Evolutionary conservation across 2,329 filamentous ascomycete genomes (phyloP), one percentile per base, ranked within the genome.

Genomic region (Diaporthe sp.): DNA sequence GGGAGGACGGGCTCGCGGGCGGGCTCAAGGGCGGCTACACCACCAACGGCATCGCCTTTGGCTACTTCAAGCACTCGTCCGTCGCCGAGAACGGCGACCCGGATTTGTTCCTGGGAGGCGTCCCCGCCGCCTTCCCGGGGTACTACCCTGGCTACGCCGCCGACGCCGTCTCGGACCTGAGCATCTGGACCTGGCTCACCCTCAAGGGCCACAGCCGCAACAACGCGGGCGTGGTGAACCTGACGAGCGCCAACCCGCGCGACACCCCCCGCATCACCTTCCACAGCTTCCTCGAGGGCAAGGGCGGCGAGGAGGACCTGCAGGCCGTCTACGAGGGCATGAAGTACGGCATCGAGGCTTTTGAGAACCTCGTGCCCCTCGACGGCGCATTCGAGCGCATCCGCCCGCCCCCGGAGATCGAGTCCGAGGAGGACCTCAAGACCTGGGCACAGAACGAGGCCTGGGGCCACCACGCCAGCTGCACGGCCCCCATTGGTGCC

Each of bases 51-150:
- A 76, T 76, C 49, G 46, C 68, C 34, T 57, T 72, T 25, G 68
- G 51, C 51, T 57, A 57, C 68, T 57, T 72, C 51, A 57, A 57
- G 68, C 51, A 72, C 51, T 72, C 68, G 39, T n/a, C 76, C n/a
- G 83, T 83, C 6, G 83, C 80, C 4, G 79, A 85, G 39, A 84
- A 84, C 75, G 77, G 81, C 60, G 84, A 85, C 51, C 85, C 81
- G 65, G 88, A 90, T 78, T 79, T 88, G 46, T 87, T 89, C 79
- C 81, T 89, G 70, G 87, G 86, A 39, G 77, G 77, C 57, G 73
- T 61, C 19, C 72, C 76, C 4, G 76, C 70, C 19, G 42, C 73
- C 8, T 77, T 78, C 61, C 68, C 55, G 0, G 77, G 77, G 0
- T 77, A 76, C 73, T 77, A 73, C 68, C 77, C 76, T 1, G 76